Evolutionary conservation across 2,329 filamentous ascomycete species (phyloP), one percentile per base, ranked within the genome.

Genomic region (Penicillium sp.): DNA sequence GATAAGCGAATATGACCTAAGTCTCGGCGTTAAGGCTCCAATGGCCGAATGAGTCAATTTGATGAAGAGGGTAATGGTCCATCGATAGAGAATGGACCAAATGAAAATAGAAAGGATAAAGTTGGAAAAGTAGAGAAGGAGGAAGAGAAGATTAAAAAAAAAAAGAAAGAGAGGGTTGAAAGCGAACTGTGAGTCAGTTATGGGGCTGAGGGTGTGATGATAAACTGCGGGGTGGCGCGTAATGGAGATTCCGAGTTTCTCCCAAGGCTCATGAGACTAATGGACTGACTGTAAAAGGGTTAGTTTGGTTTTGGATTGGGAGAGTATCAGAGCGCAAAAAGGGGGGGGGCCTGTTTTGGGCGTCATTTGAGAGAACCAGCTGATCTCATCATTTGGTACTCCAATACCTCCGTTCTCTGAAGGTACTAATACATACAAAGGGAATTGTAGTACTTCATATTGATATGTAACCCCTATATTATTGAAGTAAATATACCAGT

Each of bases 21-120:
- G 39, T 50, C 47, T 51, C 54, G 57, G 60, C 27, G 53, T 61
- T 63, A 64, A 63, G 60, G 46, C 46, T 51, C 50, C 55, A 63
- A 62, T 62, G 58, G 55, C 61, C 57, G 55, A 59, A 61, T 59
- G 56, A 60, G 60, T 61, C 59, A 61, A 55, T 25, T 45, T 43
- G 46, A 45, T 46, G n/a, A 19, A 40, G 23, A 23, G 15, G 23
- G n/a, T 11, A 38, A 53, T 38, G 31, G 50, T 47, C 40, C 50
- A 53, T 49, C 34, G 41, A 40, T n/a, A 23, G 44, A n/a, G 6
- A 19, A 46, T 40, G 36, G 31, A 46, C 29, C 31, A 38, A 52
- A 39, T 40, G 29, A 31, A 27, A 9, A 16, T 34, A 8, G 27
- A 21, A 27, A 15, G 27, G 33, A 27, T 29, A 23, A 29, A 27